These are phyloP conservation scores for Takashimella koratensis DNA, from an alignment of 1,284 basidiomycete genomes.

Conservation along the genomic window DNA sequence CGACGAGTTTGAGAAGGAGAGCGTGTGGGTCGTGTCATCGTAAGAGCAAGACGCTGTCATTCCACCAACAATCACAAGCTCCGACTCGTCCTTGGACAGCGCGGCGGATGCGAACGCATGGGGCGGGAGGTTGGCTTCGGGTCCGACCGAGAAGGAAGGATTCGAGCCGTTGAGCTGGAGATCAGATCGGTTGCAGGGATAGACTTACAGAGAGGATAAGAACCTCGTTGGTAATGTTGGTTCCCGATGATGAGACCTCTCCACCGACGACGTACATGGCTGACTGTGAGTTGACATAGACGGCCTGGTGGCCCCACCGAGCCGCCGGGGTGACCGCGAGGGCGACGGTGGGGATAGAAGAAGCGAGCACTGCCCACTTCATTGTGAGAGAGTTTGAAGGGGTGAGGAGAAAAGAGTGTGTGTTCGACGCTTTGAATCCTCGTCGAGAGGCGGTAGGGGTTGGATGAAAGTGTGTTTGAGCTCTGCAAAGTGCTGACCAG, in stretches of 20 bases:
- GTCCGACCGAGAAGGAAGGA: slow-evolving; percentile 34
- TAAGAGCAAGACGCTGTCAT: slow-evolving; percentile 40
- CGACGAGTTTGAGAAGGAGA: slow-evolving; percentile 20
- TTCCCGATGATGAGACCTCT: slow-evolving; percentile 28
- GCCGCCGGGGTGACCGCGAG: slow-evolving; percentile 29
- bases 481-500: slow-evolving; percentile 38
- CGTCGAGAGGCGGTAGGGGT: slow-evolving; percentile 11
- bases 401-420: slow-evolving; percentile 1
- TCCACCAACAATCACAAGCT: slow-evolving; percentile 41
- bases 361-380: slow-evolving; percentile 7
- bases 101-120: slow-evolving; percentile 45
- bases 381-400: slow-evolving; percentile 1
- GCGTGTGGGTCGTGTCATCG: slow-evolving; percentile 38
- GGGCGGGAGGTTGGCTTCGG: slow-evolving; percentile 37
- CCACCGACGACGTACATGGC: slow-evolving; percentile 48
- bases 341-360: slow-evolving; percentile 20
- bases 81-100: slow-evolving; percentile 20
- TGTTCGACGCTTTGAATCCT: slow-evolving; percentile 2
- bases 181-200: not conserved
- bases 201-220: slow-evolving; percentile 39
- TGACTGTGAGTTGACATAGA: slow-evolving; percentile 38
- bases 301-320: slow-evolving; percentile 48
- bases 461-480: slow-evolving; percentile 12
- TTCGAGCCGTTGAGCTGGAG: slow-evolving; percentile 37
- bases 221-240: slow-evolving; percentile 49